Evolutionary conservation across 176 grass and related monocot genomes (phyloP).

Genomic region (Rhynchospora tenuis): DNA sequence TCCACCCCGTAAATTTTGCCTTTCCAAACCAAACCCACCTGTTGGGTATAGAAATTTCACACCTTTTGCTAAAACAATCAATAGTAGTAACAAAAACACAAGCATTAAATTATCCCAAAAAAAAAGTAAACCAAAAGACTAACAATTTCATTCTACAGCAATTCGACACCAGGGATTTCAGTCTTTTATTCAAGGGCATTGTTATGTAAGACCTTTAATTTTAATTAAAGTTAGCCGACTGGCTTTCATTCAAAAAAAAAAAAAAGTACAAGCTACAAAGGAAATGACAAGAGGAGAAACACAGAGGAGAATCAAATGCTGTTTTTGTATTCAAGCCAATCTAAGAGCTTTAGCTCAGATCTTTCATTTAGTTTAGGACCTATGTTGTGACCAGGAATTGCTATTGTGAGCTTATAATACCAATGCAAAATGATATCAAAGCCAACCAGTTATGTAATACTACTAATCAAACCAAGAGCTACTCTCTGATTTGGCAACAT

Average conservation of each 20-base stretch:
- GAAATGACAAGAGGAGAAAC: neutral
- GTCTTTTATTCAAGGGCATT: too few relatives aligned
- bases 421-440: neutral
- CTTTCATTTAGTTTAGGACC: neutral
- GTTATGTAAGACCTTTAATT: too few relatives aligned
- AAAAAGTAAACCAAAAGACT: neutral
- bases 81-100: neutral
- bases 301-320: slow-evolving; percentile 13
- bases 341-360: slow-evolving; percentile 6
- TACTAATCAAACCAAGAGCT: neutral
- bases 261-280: slow-evolving; percentile 88
- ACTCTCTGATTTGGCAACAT: neutral
- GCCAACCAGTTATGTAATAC: neutral
- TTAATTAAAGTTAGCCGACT: too few relatives aligned
- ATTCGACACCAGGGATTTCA: too few relatives aligned
- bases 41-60: neutral
- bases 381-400: neutral
- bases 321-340: slow-evolving; percentile 6
- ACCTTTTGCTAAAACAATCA: neutral
- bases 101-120: neutral
- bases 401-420: neutral
- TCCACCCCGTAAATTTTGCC: too few relatives aligned
- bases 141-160: neutral
- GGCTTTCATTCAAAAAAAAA: too few relatives aligned
- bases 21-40: too few relatives aligned